These are phyloP conservation scores for Microdochium nivale DNA, from an alignment of 2,329 filamentous ascomycete genomes.

Conservation along the genomic window DNA sequence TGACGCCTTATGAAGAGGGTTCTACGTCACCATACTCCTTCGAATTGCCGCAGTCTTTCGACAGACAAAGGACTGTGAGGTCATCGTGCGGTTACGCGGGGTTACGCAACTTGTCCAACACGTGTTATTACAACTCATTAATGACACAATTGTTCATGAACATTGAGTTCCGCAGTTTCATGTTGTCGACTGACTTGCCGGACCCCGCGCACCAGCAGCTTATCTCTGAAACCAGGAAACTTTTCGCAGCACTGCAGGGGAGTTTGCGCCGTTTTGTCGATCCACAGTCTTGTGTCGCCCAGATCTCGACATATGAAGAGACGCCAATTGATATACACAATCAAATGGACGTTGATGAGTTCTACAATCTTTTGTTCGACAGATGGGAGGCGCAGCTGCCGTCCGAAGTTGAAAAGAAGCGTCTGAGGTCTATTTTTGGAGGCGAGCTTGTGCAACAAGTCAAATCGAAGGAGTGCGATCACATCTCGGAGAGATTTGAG, in stretches of 20 bases:
- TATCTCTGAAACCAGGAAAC: slow-evolving; percentile 65
- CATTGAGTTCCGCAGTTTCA: slow-evolving; percentile 73
- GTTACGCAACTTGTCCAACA: slow-evolving; percentile 86
- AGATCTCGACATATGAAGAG: slow-evolving; percentile 77
- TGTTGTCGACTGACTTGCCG: slow-evolving; percentile 55
- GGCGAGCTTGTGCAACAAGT: slow-evolving; percentile 91
- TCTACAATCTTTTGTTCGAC: slow-evolving; percentile 90
- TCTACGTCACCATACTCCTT: slow-evolving; percentile 46
- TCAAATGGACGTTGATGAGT: slow-evolving; percentile 98
- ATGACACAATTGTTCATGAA: slow-evolving; percentile 98
- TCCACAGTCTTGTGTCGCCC: slow-evolving; percentile 61
- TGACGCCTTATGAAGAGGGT: slow-evolving; percentile 41
- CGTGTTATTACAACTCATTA: slow-evolving; percentile 93
- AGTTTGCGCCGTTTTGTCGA: slow-evolving; percentile 67
- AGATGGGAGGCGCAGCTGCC: slow-evolving; percentile 78
- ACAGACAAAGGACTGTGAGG: slow-evolving; percentile 60
- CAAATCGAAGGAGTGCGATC: slow-evolving; percentile 86
- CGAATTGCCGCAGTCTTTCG: slow-evolving; percentile 52
- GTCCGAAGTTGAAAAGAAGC: slow-evolving; percentile 57
- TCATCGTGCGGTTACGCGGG: slow-evolving; percentile 78
- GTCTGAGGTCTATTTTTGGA: slow-evolving; percentile 77
- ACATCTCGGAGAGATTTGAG: slow-evolving; percentile 85
- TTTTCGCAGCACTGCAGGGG: slow-evolving; percentile 84
- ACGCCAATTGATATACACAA: slow-evolving; percentile 74
- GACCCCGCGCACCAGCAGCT: slow-evolving; percentile 55